phyloP scores from a whole-genome alignment of 768 basidiomycete species.

The Pilatotrama ljubarskyi region DNA sequence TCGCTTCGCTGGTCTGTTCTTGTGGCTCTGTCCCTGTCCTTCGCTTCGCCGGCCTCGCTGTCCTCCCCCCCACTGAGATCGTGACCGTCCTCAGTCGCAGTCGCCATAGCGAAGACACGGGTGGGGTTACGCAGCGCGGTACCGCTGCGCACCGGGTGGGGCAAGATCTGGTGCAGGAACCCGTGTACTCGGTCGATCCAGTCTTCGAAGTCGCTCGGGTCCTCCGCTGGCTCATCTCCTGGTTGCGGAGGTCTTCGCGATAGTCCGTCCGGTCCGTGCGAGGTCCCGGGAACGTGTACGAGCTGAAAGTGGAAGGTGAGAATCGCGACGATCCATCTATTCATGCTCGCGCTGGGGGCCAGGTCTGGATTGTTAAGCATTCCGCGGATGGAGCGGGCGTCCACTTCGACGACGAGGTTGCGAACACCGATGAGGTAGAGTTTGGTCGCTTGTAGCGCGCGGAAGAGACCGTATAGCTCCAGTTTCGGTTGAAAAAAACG shows the following conservation, averaged over 20 bases:
- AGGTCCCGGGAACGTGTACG: slow-evolving; percentile 36
- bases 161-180: slow-evolving; percentile 2
- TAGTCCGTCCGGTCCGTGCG: slow-evolving; percentile 34
- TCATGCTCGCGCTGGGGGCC: slow-evolving; percentile 38
- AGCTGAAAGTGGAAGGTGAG: slow-evolving; percentile 37
- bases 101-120: neutral
- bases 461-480: slow-evolving; percentile 28
- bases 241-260: slow-evolving; percentile 21
- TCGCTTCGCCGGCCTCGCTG: neutral
- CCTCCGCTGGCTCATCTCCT: neutral
- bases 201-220: slow-evolving; percentile 9
- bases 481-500: slow-evolving; percentile 36
- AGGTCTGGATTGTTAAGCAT: slow-evolving; percentile 35
- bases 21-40: too few species aligned
- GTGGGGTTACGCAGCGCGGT: neutral
- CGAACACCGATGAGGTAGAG: slow-evolving; percentile 32
- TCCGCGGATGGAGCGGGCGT: slow-evolving; percentile 37
- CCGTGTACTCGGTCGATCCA: slow-evolving; percentile 22
- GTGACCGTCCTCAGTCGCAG: slow-evolving; percentile 3
- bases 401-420: neutral
- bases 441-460: slow-evolving; percentile 8
- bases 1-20: neutral
- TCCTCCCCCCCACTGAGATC: neutral
- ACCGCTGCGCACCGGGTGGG: neutral
- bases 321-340: slow-evolving; percentile 43